Conservation (phyloP, 306 rosid genomes). For the Dryas octopetala region DNA sequence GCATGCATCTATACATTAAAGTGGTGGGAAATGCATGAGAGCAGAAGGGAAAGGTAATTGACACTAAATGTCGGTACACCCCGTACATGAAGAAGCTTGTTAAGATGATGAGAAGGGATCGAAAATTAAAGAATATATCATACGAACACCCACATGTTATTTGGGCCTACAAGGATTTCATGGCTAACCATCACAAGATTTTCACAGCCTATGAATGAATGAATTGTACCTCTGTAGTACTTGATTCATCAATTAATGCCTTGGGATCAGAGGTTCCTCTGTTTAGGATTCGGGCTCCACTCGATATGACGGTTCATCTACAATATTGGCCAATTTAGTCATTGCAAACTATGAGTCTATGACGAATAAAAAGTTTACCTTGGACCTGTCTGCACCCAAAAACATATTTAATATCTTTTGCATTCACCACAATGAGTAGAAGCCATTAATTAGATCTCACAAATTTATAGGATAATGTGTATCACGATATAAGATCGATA, state of each 20-base stretch:
- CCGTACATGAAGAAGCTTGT: slow-evolving; percentile 11
- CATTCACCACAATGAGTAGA: neutral
- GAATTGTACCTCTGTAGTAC: neutral
- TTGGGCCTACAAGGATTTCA: slow-evolving; percentile 28
- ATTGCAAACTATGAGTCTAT: neutral
- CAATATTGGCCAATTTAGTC: neutral
- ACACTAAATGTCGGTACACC: slow-evolving; percentile 4
- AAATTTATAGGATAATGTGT: too few relatives aligned
- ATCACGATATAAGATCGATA: too few relatives aligned
- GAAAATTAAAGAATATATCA: neutral
- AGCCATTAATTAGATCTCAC: too few relatives aligned
- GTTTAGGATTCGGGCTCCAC: neutral
- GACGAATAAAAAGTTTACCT: neutral
- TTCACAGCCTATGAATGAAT: slow-evolving; percentile 1
- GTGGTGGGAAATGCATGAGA: neutral
- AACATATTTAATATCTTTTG: neutral
- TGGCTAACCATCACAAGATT: slow-evolving; percentile 2
- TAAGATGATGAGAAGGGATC: neutral
- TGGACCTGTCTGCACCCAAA: neutral
- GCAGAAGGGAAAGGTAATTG: neutral
- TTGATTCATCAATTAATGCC: neutral
- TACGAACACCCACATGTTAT: slow-evolving; percentile 21
- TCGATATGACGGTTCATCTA: neutral
- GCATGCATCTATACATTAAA: neutral
- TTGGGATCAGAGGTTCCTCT: neutral